phyloP scores from a whole-genome alignment of 768 basidiomycete genomes.

The Cystobasidium ongulense region DNA sequence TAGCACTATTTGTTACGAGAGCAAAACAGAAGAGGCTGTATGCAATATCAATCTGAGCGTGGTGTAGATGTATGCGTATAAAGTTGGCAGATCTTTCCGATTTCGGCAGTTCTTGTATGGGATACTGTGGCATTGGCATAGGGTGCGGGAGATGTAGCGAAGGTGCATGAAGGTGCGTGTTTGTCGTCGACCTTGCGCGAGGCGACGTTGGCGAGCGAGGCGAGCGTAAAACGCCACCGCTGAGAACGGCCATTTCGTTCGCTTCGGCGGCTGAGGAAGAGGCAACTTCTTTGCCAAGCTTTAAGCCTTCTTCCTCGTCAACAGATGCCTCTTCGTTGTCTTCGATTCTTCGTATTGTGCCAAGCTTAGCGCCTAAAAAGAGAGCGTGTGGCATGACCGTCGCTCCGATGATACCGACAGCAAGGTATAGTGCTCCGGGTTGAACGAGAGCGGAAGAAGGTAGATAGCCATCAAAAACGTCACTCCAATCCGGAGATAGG shows the following conservation, averaged over 20 bases:
- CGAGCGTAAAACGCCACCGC: background rate
- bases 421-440: conserved; percentile 46
- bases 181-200: conserved; percentile 11
- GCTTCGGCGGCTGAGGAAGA: background rate
- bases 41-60: conserved; percentile 61
- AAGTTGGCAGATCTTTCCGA: conserved; percentile 52
- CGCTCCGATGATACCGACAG: conserved; percentile 57
- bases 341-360: conserved; percentile 67
- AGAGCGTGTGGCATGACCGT: conserved; percentile 90
- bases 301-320: background rate
- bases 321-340: conserved; percentile 42
- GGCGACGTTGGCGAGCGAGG: background rate
- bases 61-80: conserved; percentile 57
- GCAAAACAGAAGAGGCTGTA: conserved; percentile 67
- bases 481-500: conserved; percentile 65
- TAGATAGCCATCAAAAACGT: conserved; percentile 62
- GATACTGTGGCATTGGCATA: conserved; percentile 12
- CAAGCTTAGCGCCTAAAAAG: conserved; percentile 77
- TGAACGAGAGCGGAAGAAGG: conserved; percentile 42
- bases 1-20: conserved; percentile 72
- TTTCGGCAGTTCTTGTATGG: conserved; percentile 35
- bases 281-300: background rate
- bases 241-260: background rate
- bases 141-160: conserved; percentile 38
- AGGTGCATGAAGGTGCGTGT: background rate